Evolutionary conservation across 2,329 filamentous ascomycete species (phyloP), one percentile per base, ranked within the genome.

Genomic region (Coniochaeta ligniaria): DNA sequence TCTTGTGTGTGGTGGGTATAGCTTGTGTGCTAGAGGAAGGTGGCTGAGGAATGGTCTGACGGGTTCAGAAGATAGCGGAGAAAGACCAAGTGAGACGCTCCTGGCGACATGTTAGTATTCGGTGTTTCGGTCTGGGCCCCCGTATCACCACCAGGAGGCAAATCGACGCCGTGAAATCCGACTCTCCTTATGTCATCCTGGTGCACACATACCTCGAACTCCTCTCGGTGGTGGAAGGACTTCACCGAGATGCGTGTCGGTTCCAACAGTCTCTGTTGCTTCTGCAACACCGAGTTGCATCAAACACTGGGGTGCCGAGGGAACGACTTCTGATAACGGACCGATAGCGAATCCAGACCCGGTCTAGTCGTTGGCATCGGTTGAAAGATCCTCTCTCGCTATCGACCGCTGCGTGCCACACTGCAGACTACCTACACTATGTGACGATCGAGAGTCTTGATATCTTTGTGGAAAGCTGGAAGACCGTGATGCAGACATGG

Each of bases 211-310:
- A 24, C 47, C 26, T 52, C 5, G 6, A 14, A 26, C 47, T 28
- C 11, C 1, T 7, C 14, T 31, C 47, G 47, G 47, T 31, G 31
- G 26, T 52, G 47, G 47, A 31, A 17, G 17, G 8, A 14, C 24
- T 52, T 52, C 47, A 52, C 47, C 47, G 47, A 52, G 47, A 26
- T 52, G 47, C 47, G 24, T 28, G 31, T 31, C 24, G 2, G 47
- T 52, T 31, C 12, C 7, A n/a, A 31, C 5, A 3, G 26, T 9
- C 26, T 52, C 26, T 52, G 6, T 17, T 52, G 47, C 26, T n/a
- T 52, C 12, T 52, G 47, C 47, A 52, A 52, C 47, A 52, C 47
- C 47, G 47, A 52, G 47, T 52, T 52, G 47, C 47, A 52, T 52
- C 47, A n/a, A 28, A 52, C 38, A 52, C 17, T 52, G 47, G 47